Percentiles rank a stretch among this genome's conserved stretches.
phyloP scores from a whole-genome alignment of 768 basidiomycete species.

The Leccinellum luteum region DNA sequence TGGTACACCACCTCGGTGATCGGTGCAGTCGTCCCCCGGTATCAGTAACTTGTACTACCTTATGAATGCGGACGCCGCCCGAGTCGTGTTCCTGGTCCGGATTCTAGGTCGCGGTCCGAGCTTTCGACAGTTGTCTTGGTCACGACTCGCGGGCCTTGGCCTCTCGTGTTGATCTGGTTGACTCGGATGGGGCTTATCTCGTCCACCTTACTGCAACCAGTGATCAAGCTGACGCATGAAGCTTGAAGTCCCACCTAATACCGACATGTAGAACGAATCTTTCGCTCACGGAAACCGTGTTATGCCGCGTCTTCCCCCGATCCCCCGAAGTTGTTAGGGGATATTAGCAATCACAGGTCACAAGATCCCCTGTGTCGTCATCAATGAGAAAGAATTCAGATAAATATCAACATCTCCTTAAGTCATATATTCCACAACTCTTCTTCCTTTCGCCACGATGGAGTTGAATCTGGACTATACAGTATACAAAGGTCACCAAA shows the following conservation, averaged over 20 bases:
- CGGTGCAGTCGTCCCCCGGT: no score
- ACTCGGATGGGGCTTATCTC: background rate
- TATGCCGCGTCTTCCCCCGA: background rate
- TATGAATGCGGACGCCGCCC: no score
- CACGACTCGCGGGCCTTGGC: background rate
- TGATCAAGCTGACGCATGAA: background rate
- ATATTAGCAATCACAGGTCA: background rate
- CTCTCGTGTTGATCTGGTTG: background rate
- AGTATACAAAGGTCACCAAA: constrained; percentile 29
- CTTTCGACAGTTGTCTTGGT: background rate
- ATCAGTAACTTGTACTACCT: no score
- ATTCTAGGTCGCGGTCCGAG: no score
- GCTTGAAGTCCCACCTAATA: background rate
- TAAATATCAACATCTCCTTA: background rate
- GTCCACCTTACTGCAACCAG: no score
- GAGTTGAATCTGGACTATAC: constrained; percentile 26
- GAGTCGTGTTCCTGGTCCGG: no score
- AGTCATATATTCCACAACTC: background rate
- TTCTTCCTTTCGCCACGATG: constrained; percentile 4
- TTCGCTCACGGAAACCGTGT: background rate
- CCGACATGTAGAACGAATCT: background rate
- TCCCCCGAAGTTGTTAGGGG: no score
- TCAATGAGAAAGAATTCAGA: background rate
- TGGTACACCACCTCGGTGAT: no score
- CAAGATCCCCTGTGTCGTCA: constrained; percentile 9